phyloP scores from a whole-genome alignment of 768 basidiomycete species.

The Saitozyma sp. region DNA sequence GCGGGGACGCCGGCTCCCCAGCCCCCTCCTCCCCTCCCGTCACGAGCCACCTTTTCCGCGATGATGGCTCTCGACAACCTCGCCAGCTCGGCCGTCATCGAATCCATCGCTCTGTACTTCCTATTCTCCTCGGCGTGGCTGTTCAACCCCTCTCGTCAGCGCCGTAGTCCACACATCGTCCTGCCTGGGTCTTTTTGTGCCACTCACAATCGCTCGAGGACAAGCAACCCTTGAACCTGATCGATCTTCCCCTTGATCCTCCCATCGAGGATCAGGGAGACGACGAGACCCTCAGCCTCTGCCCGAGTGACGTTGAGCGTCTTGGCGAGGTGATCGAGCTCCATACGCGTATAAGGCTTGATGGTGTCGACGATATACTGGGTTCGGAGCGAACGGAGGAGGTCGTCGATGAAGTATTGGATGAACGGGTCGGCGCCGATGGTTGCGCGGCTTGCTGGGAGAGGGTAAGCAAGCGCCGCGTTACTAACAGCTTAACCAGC shows the following conservation, averaged over 20 bases:
- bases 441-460: slow-evolving; percentile 81
- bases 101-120: slow-evolving; percentile 20
- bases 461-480: not conserved
- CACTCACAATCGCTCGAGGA: slow-evolving; percentile 72
- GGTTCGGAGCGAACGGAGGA: slow-evolving; percentile 87
- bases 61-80: slow-evolving; percentile 14
- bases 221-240: slow-evolving; percentile 89
- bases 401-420: slow-evolving; percentile 90
- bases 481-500: slow-evolving; percentile 1
- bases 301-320: slow-evolving; percentile 91
- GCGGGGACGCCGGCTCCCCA: slow-evolving; percentile 2
- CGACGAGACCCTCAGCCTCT: slow-evolving; percentile 91
- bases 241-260: slow-evolving; percentile 96
- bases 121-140: slow-evolving; percentile 15
- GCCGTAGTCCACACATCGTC: not conserved
- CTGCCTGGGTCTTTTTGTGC: not conserved
- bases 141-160: not conserved
- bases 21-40: slow-evolving; percentile 6
- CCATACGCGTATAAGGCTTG: slow-evolving; percentile 93
- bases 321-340: slow-evolving; percentile 88
- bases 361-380: slow-evolving; percentile 97
- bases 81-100: slow-evolving; percentile 10
- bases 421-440: slow-evolving; percentile 98
- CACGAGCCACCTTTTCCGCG: slow-evolving; percentile 16
- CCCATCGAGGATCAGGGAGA: slow-evolving; percentile 92